These are phyloP conservation scores for Tylopilus sp. DNA, from an alignment of 768 basidiomycete genomes.

Conservation along the genomic window DNA sequence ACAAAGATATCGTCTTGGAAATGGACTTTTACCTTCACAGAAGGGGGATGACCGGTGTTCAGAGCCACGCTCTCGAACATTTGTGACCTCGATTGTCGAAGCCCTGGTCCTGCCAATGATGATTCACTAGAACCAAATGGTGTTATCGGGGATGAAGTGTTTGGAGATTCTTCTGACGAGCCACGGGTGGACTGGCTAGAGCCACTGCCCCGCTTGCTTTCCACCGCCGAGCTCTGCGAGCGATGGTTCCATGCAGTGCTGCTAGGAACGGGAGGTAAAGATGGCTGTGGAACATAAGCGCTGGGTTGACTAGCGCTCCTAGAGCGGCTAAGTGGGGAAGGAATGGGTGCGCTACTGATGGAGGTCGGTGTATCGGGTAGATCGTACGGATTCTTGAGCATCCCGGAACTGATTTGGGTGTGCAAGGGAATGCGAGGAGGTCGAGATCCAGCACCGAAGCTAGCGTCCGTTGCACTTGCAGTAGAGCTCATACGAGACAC, in stretches of 20 bases:
- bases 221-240: constrained; percentile 37
- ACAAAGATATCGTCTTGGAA: constrained; percentile 96
- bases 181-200: constrained; percentile 76
- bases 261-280: constrained; percentile 53
- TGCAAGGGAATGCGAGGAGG: constrained; percentile 47
- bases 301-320: constrained; percentile 80
- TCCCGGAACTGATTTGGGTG: constrained; percentile 69
- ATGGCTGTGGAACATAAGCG: constrained; percentile 55
- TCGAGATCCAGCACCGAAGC: constrained; percentile 35
- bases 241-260: constrained; percentile 48
- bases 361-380: constrained; percentile 38
- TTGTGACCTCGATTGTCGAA: constrained; percentile 54
- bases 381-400: constrained; percentile 53
- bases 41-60: constrained; percentile 33
- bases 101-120: constrained; percentile 57
- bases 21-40: constrained; percentile 91
- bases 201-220: constrained; percentile 75
- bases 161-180: constrained; percentile 82
- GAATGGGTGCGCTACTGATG: constrained; percentile 12
- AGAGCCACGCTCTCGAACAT: constrained; percentile 43
- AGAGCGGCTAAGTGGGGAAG: constrained; percentile 49
- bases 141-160: constrained; percentile 82
- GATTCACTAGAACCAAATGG: constrained; percentile 90
- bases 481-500: constrained; percentile 48
- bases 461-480: constrained; percentile 40